A percentile compares a stretch with the other conserved stretches of the same genome.
phyloP scores from a whole-genome alignment of 805 yeast genomes.

The Myxozyma lipomycoides region DNA sequence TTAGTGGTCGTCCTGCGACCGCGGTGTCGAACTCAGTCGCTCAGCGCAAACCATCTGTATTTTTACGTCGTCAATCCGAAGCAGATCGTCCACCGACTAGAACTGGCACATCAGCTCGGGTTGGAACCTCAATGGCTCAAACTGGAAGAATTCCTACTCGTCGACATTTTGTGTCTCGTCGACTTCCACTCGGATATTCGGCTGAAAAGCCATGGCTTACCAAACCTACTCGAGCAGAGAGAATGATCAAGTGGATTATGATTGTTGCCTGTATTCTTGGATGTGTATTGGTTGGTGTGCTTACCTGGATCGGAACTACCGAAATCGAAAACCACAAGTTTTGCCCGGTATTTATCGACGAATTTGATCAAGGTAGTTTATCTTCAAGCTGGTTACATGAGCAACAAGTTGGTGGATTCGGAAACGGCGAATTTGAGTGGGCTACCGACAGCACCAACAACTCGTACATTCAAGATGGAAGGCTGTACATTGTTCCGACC shows the following conservation, averaged over 20 bases:
- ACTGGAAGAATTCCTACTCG: conserved; percentile 10
- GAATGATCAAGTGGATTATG: conserved; percentile 3
- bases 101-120: not conserved
- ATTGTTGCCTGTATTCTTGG: conserved; percentile 9
- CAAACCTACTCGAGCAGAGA: conserved; percentile 10
- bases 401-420: conserved; percentile 23
- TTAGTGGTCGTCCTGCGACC: not conserved
- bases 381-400: conserved; percentile 13
- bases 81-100: not conserved
- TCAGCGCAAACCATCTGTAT: conserved; percentile 4
- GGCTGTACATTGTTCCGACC: conserved; percentile 22
- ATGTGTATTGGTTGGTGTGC: conserved; percentile 9
- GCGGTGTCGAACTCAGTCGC: not conserved
- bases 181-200: conserved; percentile 17
- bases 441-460: conserved; percentile 9
- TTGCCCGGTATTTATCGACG: conserved; percentile 15
- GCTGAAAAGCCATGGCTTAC: conserved; percentile 25
- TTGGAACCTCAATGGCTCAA: not conserved
- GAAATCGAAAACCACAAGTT: conserved; percentile 12
- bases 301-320: conserved; percentile 22
- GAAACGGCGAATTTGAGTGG: conserved; percentile 25
- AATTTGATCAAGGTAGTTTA: conserved; percentile 2
- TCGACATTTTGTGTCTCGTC: conserved; percentile 15
- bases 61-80: not conserved
- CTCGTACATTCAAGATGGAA: conserved; percentile 17